Percentiles rank a stretch among this genome's conserved stretches.
Conservation (phyloP, 345 rosid genomes). For the Populus euphratica region DNA sequence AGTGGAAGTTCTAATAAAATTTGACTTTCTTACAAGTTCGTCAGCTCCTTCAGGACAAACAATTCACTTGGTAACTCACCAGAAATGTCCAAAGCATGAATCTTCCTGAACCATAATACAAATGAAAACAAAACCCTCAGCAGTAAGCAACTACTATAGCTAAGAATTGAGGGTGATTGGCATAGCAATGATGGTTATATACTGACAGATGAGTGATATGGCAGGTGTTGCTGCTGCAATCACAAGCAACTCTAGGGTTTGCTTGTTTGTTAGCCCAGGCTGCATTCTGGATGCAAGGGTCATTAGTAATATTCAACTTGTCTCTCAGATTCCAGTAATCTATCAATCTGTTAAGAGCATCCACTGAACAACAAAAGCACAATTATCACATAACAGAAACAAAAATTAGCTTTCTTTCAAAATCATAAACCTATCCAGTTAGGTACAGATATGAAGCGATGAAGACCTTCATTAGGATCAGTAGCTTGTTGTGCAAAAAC, state of each 20-base stretch:
- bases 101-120: conserved; percentile 37
- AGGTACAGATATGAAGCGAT: not conserved
- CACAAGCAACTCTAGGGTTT: conserved; percentile 49
- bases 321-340: conserved; percentile 46
- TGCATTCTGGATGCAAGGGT: conserved; percentile 43
- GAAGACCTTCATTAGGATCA: conserved; percentile 45
- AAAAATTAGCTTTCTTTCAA: not conserved
- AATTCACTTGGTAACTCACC: conserved; percentile 49
- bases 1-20: not conserved
- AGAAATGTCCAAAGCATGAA: conserved; percentile 54
- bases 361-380: conserved; percentile 29
- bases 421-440: not conserved
- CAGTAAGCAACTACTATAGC: not conserved
- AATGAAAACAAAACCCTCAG: not conserved
- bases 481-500: conserved; percentile 41
- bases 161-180: not conserved
- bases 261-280: conserved; percentile 34
- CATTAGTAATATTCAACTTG: conserved; percentile 33
- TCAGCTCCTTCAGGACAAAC: conserved; percentile 41
- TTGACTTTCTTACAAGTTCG: conserved; percentile 42
- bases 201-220: conserved; percentile 49
- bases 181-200: not conserved
- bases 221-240: conserved; percentile 40
- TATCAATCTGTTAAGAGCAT: conserved; percentile 42
- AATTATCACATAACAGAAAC: not conserved